A percentile compares a stretch with the other conserved stretches of the same genome.
Evolutionary conservation across 768 basidiomycete species (phyloP).

Genomic region (Baorangia bicolor): DNA sequence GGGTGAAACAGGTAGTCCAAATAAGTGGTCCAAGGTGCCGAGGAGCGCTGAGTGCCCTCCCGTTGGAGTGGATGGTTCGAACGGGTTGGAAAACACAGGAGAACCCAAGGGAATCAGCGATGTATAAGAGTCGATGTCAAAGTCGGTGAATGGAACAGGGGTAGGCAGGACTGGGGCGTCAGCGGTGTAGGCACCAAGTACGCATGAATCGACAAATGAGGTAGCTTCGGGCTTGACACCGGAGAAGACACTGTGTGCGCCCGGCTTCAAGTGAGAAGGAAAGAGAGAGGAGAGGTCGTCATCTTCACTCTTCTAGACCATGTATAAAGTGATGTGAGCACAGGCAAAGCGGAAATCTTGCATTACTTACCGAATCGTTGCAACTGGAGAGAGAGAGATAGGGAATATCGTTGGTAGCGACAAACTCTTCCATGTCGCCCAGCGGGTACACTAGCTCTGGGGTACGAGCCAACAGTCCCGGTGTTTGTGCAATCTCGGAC

Average conservation of each 20-base stretch:
- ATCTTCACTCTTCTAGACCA: neutral
- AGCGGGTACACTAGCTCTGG: constrained; percentile 20
- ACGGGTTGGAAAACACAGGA: constrained; percentile 34
- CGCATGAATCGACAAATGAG: constrained; percentile 26
- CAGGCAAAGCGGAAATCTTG: neutral
- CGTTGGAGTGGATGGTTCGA: constrained; percentile 12
- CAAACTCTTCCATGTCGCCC: constrained; percentile 22
- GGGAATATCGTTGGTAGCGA: constrained; percentile 38
- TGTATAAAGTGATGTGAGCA: constrained; percentile 17
- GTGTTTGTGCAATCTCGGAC: neutral
- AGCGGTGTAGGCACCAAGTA: constrained; percentile 20
- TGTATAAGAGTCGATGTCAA: constrained; percentile 11
- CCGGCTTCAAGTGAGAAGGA: constrained; percentile 25
- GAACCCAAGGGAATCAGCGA: constrained; percentile 19
- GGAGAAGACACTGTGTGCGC: constrained; percentile 20
- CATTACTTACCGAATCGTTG: constrained; percentile 19
- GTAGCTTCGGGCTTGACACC: constrained; percentile 33
- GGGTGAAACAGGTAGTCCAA: constrained; percentile 31
- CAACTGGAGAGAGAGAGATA: constrained; percentile 29
- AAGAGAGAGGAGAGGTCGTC: neutral
- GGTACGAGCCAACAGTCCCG: constrained; percentile 5
- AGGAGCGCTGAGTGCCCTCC: constrained; percentile 13
- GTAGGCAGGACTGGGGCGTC: neutral
- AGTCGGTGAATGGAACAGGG: constrained; percentile 8
- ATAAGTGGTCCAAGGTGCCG: constrained; percentile 29